Percentiles rank a stretch among this genome's conserved stretches.
Conservation (phyloP, 2,329 filamentous ascomycete species). For the Alternaria incomplexa region DNA sequence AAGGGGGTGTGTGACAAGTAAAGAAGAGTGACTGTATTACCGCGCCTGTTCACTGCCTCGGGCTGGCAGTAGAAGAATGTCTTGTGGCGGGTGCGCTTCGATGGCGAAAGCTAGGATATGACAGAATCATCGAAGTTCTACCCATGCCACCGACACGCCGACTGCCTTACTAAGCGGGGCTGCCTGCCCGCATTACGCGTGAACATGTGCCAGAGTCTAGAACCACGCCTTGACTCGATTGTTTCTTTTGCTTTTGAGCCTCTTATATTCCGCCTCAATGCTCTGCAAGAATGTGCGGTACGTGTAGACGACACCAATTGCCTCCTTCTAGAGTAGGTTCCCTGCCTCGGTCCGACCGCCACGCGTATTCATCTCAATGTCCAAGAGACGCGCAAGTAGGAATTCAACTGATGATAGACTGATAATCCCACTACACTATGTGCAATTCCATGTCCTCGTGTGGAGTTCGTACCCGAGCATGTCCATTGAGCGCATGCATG, state of each 20-base stretch:
- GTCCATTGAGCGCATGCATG: not conserved
- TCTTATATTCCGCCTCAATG: not conserved
- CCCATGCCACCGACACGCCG: constrained; percentile 12
- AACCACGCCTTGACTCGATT: not conserved
- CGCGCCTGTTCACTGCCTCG: constrained; percentile 22
- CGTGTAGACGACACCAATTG: not conserved
- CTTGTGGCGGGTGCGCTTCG: constrained; percentile 19
- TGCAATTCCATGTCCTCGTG: too few species aligned
- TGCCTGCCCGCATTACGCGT: not conserved
- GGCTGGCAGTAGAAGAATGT: constrained; percentile 12
- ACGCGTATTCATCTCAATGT: not conserved
- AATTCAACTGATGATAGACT: not conserved
- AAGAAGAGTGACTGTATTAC: not conserved
- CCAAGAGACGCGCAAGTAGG: not conserved
- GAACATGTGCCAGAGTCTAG: not conserved
- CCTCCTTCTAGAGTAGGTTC: not conserved
- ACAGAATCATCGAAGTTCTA: constrained; percentile 22
- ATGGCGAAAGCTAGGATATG: constrained; percentile 24
- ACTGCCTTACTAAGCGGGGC: constrained; percentile 14
- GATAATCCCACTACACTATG: too few species aligned
- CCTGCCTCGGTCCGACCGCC: not conserved
- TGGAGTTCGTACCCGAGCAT: not conserved
- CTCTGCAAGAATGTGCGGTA: not conserved
- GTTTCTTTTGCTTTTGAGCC: not conserved
- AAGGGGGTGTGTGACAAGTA: constrained; percentile 1